Percentiles rank a stretch among this genome's conserved stretches.
Evolutionary conservation across 2,329 filamentous ascomycete species (phyloP).

Genomic region (Akanthomyces muscarius): DNA sequence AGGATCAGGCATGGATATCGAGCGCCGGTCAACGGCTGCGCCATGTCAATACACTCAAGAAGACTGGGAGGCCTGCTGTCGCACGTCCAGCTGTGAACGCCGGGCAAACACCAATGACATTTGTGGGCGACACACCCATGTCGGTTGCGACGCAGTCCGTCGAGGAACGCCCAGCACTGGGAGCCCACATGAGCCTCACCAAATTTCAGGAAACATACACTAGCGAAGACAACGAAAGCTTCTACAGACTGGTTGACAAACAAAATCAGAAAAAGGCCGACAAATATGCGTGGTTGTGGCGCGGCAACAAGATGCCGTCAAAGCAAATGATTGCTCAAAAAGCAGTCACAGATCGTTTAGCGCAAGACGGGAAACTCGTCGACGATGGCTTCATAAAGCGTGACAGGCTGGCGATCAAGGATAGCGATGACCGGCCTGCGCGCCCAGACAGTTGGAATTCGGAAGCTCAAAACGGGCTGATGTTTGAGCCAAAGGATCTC

Average conservation of each 20-base stretch:
- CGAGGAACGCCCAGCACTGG: conserved; percentile 48
- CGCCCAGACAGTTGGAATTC: conserved; percentile 73
- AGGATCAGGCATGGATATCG: conserved; percentile 79
- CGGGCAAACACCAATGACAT: conserved; percentile 59
- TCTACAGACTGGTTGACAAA: conserved; percentile 85
- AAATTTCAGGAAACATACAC: conserved; percentile 92
- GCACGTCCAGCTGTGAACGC: conserved; percentile 27
- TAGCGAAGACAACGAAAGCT: conserved; percentile 96
- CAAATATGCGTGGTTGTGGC: conserved; percentile 87
- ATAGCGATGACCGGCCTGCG: conserved; percentile 68
- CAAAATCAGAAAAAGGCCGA: conserved; percentile 81
- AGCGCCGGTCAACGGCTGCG: conserved; percentile 69
- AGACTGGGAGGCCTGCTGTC: conserved; percentile 30
- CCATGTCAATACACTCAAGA: conserved; percentile 78
- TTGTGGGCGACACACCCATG: conserved; percentile 69
- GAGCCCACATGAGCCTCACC: conserved; percentile 75
- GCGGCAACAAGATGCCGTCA: conserved; percentile 79
- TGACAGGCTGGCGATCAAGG: conserved; percentile 59
- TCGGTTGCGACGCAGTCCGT: conserved; percentile 44
- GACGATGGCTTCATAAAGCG: conserved; percentile 54
- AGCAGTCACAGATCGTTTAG: conserved; percentile 53
- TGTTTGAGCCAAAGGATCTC: conserved; percentile 72
- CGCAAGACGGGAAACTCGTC: conserved; percentile 41
- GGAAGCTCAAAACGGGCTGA: conserved; percentile 74
- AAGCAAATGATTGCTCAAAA: conserved; percentile 71